phyloP scores from a whole-genome alignment of 176 grass and related monocot species.

The Bonia amplexicaulis region DNA sequence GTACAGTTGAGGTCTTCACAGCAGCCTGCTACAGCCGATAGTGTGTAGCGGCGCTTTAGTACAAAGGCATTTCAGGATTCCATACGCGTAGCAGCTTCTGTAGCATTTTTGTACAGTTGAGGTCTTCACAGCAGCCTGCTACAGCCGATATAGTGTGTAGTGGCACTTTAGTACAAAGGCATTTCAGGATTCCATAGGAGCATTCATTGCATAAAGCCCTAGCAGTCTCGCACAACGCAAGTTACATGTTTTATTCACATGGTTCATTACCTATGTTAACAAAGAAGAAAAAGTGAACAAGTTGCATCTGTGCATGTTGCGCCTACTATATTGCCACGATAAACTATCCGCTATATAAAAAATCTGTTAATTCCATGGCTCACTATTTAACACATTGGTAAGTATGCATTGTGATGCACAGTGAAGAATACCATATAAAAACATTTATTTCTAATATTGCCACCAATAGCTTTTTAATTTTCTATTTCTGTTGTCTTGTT shows the following conservation, averaged over 20 bases:
- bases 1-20: background rate
- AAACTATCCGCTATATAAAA: background rate
- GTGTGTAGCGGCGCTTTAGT: too few species aligned
- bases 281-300: background rate
- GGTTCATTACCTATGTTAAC: background rate
- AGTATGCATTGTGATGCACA: background rate
- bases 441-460: background rate
- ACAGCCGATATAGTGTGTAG: background rate
- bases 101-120: background rate
- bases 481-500: constrained; percentile 13
- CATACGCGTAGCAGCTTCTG: background rate
- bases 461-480: background rate
- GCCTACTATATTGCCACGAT: background rate
- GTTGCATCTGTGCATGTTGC: background rate
- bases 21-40: background rate
- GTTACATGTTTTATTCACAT: constrained; percentile 5
- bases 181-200: constrained; percentile 9
- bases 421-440: background rate
- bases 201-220: background rate
- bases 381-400: background rate
- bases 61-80: too few species aligned
- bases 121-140: background rate
- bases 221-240: background rate
- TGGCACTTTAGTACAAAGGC: constrained; percentile 7
- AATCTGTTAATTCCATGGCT: background rate